A percentile compares a stretch with the other conserved stretches of the same genome.
Evolutionary conservation across 768 basidiomycete genomes (phyloP).

Genomic region (Rhizopogon rudus): DNA sequence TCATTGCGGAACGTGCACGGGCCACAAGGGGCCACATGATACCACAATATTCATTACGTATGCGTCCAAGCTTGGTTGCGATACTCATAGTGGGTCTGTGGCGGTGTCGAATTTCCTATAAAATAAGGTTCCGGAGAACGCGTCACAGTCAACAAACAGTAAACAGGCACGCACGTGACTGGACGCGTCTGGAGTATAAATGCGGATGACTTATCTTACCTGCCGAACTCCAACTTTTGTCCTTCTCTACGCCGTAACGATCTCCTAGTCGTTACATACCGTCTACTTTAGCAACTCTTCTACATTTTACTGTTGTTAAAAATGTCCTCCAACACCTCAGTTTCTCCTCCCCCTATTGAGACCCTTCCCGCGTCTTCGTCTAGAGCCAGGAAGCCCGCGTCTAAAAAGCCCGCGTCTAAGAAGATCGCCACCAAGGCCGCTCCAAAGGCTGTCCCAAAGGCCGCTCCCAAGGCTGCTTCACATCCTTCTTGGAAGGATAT

Average conservation of each 20-base stretch:
- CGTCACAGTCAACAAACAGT: conserved; percentile 5
- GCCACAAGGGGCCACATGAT: too few relatives aligned
- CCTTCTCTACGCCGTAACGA: not conserved
- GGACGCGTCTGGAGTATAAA: conserved; percentile 5
- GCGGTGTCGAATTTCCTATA: conserved; percentile 8
- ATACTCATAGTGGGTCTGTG: not conserved
- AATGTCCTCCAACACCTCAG: conserved; percentile 9
- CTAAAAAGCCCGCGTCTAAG: conserved; percentile 18
- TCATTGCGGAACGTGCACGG: too few relatives aligned
- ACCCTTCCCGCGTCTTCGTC: conserved; percentile 9
- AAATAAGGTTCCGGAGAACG: conserved; percentile 3
- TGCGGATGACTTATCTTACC: not conserved
- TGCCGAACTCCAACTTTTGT: not conserved
- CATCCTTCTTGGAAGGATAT: conserved; percentile 56
- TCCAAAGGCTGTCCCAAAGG: conserved; percentile 16
- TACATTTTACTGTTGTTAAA: not conserved
- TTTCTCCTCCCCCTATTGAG: conserved; percentile 8
- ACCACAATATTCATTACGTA: too few relatives aligned
- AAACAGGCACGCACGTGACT: conserved; percentile 7
- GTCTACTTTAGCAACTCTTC: not conserved
- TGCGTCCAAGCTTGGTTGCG: not conserved
- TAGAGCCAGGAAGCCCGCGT: conserved; percentile 24
- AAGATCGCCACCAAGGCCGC: conserved; percentile 11
- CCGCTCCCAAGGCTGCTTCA: conserved; percentile 15
- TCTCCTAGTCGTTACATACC: not conserved